Evolutionary conservation across 345 rosid species (phyloP).

Genomic region (Psidium guajava): DNA sequence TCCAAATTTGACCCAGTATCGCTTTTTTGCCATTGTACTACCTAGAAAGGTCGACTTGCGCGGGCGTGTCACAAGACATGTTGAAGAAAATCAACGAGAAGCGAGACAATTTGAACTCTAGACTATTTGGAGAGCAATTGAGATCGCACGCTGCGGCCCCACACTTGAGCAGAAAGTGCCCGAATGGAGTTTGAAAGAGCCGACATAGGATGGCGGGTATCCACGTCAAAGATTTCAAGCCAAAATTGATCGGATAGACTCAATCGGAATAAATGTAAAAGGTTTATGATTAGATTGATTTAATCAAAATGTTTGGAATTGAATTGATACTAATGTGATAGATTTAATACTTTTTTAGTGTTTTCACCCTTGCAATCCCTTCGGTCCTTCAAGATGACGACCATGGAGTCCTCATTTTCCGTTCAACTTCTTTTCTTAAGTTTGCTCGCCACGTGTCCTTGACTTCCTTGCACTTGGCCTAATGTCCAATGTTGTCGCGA

Average conservation of each 20-base stretch:
- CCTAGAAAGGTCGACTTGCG: neutral
- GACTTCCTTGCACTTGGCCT: rapidly evolving
- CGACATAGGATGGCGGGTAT: too few relatives aligned
- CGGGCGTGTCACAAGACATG: neutral
- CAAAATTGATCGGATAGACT: too few relatives aligned
- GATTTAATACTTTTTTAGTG: too few relatives aligned
- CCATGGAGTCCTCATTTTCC: neutral
- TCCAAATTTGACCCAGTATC: neutral
- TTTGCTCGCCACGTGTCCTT: neutral
- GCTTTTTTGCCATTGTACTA: neutral
- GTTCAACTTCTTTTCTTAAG: neutral
- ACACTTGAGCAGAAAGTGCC: neutral
- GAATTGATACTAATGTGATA: too few relatives aligned
- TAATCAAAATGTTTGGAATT: too few relatives aligned
- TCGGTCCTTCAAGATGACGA: too few relatives aligned
- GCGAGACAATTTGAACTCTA: neutral
- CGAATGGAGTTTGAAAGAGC: neutral
- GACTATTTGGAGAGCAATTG: neutral
- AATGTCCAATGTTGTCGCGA: rapidly evolving
- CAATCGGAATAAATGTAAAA: too few relatives aligned
- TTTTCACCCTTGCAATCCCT: neutral
- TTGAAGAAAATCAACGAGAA: neutral
- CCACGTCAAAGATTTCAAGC: too few relatives aligned
- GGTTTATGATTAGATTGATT: too few relatives aligned
- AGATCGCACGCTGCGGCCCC: rapidly evolving